Evolutionary conservation across 768 basidiomycete species (phyloP).

Genomic region (Suillus hirtellus): DNA sequence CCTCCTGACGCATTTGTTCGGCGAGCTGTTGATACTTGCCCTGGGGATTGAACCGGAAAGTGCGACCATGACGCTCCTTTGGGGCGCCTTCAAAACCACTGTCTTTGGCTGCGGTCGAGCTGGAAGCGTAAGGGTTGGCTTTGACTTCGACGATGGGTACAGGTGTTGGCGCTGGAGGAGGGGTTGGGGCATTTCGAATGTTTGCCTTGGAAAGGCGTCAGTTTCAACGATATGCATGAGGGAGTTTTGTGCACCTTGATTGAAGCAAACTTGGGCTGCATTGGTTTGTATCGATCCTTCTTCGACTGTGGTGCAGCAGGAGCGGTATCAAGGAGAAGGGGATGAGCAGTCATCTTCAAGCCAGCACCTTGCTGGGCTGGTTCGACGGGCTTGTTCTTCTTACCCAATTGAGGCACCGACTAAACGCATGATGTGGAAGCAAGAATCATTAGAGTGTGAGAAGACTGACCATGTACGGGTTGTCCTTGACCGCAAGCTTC

Average conservation of each 20-base stretch:
- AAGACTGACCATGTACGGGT: slow-evolving; percentile 81
- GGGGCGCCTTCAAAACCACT: slow-evolving; percentile 74
- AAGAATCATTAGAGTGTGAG: background rate
- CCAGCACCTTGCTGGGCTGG: slow-evolving; percentile 78
- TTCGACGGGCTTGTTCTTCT: slow-evolving; percentile 57
- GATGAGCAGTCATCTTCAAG: slow-evolving; percentile 89
- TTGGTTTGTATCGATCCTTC: slow-evolving; percentile 94
- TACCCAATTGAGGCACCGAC: slow-evolving; percentile 55
- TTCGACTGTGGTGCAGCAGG: slow-evolving; percentile 64
- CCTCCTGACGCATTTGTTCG: slow-evolving; percentile 70
- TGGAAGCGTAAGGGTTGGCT: slow-evolving; percentile 78
- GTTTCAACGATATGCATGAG: slow-evolving; percentile 2
- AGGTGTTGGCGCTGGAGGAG: slow-evolving; percentile 44
- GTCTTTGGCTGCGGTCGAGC: slow-evolving; percentile 47
- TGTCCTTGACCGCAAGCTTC: slow-evolving; percentile 72
- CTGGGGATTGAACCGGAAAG: slow-evolving; percentile 86
- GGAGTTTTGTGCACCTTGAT: slow-evolving; percentile 61
- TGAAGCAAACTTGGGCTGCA: slow-evolving; percentile 98
- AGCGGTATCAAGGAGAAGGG: slow-evolving; percentile 68
- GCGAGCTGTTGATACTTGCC: slow-evolving; percentile 85
- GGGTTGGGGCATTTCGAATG: slow-evolving; percentile 69
- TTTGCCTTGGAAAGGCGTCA: slow-evolving; percentile 55
- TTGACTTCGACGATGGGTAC: slow-evolving; percentile 42
- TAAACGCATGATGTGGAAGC: slow-evolving; percentile 23
- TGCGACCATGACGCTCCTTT: slow-evolving; percentile 65